Conservation (phyloP, 2,329 filamentous ascomycete species). For the Berkeleyomyces rouxiae region DNA sequence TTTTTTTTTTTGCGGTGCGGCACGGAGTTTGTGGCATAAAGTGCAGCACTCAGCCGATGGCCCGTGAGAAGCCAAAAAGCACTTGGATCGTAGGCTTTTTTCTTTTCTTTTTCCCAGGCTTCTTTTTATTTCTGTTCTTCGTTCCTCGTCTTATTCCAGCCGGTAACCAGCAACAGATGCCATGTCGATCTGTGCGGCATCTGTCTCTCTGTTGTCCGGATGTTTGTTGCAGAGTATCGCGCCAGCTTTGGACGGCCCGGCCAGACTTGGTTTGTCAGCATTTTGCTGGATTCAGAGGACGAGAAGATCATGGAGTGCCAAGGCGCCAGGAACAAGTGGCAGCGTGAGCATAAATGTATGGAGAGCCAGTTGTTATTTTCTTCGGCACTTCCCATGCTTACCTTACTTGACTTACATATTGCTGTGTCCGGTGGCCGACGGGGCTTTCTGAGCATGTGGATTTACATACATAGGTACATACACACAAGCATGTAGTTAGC, state of each 20-base stretch:
- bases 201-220: too few relatives aligned
- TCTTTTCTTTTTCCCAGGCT: neutral
- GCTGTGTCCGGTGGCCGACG: too few relatives aligned
- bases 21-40: neutral
- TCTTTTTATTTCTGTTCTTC: neutral
- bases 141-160: neutral
- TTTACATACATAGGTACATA: too few relatives aligned
- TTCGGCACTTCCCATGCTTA: neutral
- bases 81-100: neutral
- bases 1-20: neutral
- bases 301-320: neutral
- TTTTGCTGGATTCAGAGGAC: neutral
- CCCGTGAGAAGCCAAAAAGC: neutral
- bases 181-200: neutral
- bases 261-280: neutral
- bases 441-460: too few relatives aligned
- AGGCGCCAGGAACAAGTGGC: neutral
- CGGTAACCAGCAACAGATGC: neutral
- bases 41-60: neutral
- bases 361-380: neutral
- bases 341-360: neutral
- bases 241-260: neutral
- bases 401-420: neutral
- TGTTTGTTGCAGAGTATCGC: too few relatives aligned
- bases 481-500: too few relatives aligned